Conservation (phyloP, 345 rosid genomes). For the Arabidopsis suecica region DNA sequence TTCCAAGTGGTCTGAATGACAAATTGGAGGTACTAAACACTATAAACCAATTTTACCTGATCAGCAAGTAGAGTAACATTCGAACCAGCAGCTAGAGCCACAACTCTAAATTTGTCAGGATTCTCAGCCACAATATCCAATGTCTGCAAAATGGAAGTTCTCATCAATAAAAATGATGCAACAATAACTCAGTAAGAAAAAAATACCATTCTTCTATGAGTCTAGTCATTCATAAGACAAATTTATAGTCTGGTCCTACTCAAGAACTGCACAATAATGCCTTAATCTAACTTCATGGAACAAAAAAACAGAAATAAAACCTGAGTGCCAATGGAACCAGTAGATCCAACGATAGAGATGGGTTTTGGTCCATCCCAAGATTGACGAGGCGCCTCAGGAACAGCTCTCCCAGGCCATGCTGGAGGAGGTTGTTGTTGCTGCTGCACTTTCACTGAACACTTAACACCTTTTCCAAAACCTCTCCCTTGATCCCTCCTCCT, state of each 20-base stretch:
- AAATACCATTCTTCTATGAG: conserved; percentile 7
- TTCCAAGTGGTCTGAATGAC: no score
- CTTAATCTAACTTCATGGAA: conserved; percentile 5
- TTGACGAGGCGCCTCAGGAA: conserved; percentile 63
- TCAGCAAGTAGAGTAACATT: conserved; percentile 92
- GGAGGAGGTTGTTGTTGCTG: conserved; percentile 70
- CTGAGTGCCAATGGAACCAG: conserved; percentile 99
- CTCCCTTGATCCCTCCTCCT: conserved; percentile 60
- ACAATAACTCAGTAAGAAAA: conserved; percentile 6
- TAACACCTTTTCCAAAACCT: conserved; percentile 55
- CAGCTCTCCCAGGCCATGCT: conserved; percentile 97
- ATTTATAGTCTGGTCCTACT: background rate
- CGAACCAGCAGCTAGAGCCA: conserved; percentile 96
- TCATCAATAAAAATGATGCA: background rate
- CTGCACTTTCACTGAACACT: conserved; percentile 60
- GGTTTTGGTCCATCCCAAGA: conserved; percentile 96
- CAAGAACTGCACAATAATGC: conserved; percentile 7
- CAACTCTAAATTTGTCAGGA: conserved; percentile 86
- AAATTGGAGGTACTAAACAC: no score
- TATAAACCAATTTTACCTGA: conserved; percentile 74
- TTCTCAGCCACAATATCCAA: conserved; percentile 90
- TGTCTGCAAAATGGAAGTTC: conserved; percentile 57
- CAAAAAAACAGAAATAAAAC: conserved; percentile 37
- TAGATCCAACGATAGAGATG: conserved; percentile 88
- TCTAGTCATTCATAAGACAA: background rate